Conservation (phyloP, 495 filamentous ascomycete species). For the Neurospora sp. region DNA sequence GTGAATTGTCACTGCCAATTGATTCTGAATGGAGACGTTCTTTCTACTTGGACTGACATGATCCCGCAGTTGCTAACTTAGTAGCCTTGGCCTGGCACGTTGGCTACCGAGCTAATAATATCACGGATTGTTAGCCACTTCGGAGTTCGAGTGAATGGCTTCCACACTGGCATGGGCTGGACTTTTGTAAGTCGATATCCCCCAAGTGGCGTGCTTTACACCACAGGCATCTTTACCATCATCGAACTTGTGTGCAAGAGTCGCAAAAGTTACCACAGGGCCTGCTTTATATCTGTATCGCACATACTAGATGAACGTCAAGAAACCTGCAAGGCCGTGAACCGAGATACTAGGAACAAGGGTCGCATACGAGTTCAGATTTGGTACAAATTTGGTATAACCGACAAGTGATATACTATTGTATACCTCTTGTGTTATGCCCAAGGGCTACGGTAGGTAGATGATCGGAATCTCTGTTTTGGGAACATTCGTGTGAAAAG, state of each 20-base stretch:
- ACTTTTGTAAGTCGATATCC: background rate
- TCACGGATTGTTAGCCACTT: background rate
- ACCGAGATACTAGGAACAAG: background rate
- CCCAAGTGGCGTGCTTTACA: background rate
- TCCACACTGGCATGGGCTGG: background rate
- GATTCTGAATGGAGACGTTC: background rate
- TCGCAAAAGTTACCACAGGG: background rate
- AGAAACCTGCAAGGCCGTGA: background rate
- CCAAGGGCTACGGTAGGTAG: background rate
- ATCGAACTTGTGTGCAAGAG: background rate
- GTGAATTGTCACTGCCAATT: background rate
- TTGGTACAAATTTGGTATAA: background rate
- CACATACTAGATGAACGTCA: background rate
- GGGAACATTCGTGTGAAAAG: background rate
- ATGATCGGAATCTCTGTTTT: background rate
- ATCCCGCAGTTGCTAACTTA: background rate
- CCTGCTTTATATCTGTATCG: background rate
- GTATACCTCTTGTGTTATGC: background rate
- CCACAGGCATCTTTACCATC: background rate
- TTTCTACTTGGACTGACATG: background rate
- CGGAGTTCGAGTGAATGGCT: background rate
- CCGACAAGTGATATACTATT: background rate
- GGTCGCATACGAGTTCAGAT: background rate
- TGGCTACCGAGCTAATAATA: background rate
- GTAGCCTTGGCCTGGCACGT: background rate